A percentile compares a stretch with the other conserved stretches of the same genome.
Conservation (phyloP, 495 filamentous ascomycete species). For the Parachaetomium inaequale region DNA sequence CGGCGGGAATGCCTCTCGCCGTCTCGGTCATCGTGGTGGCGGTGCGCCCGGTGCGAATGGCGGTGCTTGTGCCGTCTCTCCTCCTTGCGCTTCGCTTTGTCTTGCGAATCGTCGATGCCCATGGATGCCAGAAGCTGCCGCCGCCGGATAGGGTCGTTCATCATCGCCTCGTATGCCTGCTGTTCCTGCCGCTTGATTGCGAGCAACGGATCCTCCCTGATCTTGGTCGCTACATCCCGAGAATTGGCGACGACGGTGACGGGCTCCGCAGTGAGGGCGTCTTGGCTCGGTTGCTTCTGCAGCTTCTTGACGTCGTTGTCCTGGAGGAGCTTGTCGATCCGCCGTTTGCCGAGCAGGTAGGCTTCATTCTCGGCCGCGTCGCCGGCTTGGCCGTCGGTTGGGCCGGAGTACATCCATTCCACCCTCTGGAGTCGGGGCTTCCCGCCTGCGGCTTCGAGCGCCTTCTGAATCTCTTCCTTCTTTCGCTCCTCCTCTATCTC, state of each 20-base stretch:
- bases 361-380: slow-evolving; percentile 92
- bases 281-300: slow-evolving; percentile 70
- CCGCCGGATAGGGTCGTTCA: slow-evolving; percentile 76
- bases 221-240: slow-evolving; percentile 76
- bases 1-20: slow-evolving; percentile 34
- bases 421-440: slow-evolving; percentile 70
- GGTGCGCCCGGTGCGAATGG: slow-evolving; percentile 48
- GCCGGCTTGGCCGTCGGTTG: slow-evolving; percentile 71
- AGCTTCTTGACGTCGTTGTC: slow-evolving; percentile 75
- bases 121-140: slow-evolving; percentile 63
- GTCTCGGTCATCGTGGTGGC: slow-evolving; percentile 29
- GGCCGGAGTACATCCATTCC: slow-evolving; percentile 97
- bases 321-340: slow-evolving; percentile 86
- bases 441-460: slow-evolving; percentile 87
- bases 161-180: slow-evolving; percentile 80
- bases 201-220: slow-evolving; percentile 82
- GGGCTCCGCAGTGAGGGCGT: slow-evolving; percentile 57
- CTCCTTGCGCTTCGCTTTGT: slow-evolving; percentile 40
- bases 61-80: slow-evolving; percentile 51
- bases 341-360: slow-evolving; percentile 85
- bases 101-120: slow-evolving; percentile 47
- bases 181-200: slow-evolving; percentile 92
- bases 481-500: slow-evolving; percentile 92
- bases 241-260: slow-evolving; percentile 55
- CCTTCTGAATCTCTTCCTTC: slow-evolving; percentile 83